Percentiles rank a stretch among this genome's conserved stretches.
Conservation (phyloP, 768 basidiomycete genomes). For the Lactarius deliciosus region DNA sequence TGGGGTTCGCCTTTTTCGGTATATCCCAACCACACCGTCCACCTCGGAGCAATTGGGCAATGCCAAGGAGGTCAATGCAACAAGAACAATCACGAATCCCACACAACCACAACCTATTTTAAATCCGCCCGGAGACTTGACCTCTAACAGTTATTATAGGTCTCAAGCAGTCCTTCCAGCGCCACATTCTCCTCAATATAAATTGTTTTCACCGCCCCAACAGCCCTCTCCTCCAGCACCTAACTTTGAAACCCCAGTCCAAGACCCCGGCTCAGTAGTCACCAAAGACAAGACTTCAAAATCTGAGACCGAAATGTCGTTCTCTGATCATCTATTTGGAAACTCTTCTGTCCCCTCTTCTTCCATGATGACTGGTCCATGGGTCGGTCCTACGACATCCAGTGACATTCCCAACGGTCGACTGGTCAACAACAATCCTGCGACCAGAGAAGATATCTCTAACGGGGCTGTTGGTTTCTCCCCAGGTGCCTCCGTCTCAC, state of each 20-base stretch:
- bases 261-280: not conserved
- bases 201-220: not conserved
- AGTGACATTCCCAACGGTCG: not conserved
- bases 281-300: not conserved
- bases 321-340: conserved; percentile 3
- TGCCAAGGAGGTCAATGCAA: conserved; percentile 3
- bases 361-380: not conserved
- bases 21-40: conserved; percentile 15
- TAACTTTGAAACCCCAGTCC: not conserved
- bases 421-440: not conserved
- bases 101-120: conserved; percentile 5
- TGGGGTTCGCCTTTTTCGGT: conserved; percentile 37
- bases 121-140: conserved; percentile 5
- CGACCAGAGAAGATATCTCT: not conserved
- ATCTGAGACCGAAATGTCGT: conserved; percentile 1
- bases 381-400: not conserved
- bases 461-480: conserved; percentile 6
- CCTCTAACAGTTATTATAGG: not conserved
- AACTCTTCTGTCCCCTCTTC: not conserved
- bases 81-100: conserved; percentile 14
- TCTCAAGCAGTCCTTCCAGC: not conserved
- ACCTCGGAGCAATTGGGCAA: not conserved
- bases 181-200: conserved; percentile 3
- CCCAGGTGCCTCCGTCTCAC: not conserved
- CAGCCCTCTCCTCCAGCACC: not conserved